A percentile compares a stretch with the other conserved stretches of the same genome.
These are phyloP conservation scores for Ajuga reptans DNA, from an alignment of 305 asterid species.

Conservation along the genomic window DNA sequence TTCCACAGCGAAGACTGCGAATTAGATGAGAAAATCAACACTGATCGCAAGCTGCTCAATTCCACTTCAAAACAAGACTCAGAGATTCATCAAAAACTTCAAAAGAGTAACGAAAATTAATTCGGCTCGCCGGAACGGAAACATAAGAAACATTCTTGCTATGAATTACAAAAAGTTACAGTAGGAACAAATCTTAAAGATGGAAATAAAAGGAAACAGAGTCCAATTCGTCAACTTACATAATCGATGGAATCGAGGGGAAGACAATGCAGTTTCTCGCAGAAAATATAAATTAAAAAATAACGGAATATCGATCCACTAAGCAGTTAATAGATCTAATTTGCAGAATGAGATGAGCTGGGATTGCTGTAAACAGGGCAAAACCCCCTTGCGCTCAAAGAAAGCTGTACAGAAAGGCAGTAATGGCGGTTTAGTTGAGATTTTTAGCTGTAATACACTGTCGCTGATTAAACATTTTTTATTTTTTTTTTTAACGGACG, in stretches of 20 bases:
- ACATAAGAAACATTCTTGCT: not conserved
- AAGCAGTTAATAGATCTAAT: not conserved
- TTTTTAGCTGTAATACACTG: not conserved
- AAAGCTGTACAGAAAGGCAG: conserved; percentile 20
- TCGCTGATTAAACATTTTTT: not conserved
- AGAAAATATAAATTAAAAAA: not conserved
- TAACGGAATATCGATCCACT: not conserved
- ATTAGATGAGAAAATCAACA: not conserved
- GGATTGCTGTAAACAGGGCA: not conserved
- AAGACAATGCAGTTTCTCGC: conserved; percentile 5
- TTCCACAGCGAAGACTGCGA: conserved; percentile 15
- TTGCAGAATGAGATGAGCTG: not conserved
- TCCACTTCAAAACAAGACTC: conserved; percentile 4
- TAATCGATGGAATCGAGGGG: conserved; percentile 18
- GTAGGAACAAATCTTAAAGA: not conserved
- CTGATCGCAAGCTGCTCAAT: not conserved
- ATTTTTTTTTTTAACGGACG: not conserved
- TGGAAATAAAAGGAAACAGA: not conserved
- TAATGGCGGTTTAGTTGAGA: conserved; percentile 34
- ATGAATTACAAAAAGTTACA: not conserved
- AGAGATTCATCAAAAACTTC: not conserved
- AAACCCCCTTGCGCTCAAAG: conserved; percentile 2
- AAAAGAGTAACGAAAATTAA: not conserved
- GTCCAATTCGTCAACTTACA: conserved; percentile 10
- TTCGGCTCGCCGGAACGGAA: not conserved